Evolutionary conservation across 306 rosid species (phyloP).

Genomic region (Glycine soja): DNA sequence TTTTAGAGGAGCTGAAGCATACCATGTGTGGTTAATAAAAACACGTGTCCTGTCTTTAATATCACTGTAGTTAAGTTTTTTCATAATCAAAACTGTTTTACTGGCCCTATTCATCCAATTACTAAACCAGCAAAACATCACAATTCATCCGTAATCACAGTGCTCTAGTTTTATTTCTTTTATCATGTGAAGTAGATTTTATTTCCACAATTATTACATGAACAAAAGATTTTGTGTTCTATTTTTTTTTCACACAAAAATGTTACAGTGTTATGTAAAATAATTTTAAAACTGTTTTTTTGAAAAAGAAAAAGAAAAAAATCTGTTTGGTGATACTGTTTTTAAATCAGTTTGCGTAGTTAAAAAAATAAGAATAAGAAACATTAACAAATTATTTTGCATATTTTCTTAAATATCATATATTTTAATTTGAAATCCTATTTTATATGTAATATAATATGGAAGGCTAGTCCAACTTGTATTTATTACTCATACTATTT

Average conservation of each 20-base stretch:
- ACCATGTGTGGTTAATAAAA: not conserved
- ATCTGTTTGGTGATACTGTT: too few relatives aligned
- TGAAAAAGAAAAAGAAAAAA: too few relatives aligned
- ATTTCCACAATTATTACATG: not conserved
- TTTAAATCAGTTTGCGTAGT: too few relatives aligned
- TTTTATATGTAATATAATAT: too few relatives aligned
- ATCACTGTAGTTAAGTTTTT: not conserved
- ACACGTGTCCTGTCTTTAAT: not conserved
- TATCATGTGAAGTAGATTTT: not conserved
- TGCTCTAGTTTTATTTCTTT: not conserved
- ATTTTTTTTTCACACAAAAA: too few relatives aligned
- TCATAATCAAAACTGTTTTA: not conserved
- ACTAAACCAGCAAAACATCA: not conserved
- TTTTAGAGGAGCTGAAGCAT: conserved; percentile 3
- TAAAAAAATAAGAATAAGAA: too few relatives aligned
- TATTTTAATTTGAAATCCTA: too few relatives aligned
- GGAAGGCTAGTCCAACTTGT: conserved; percentile 24
- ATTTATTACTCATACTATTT: conserved; percentile 40
- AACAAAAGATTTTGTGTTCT: not conserved
- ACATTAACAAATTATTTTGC: too few relatives aligned
- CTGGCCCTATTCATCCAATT: not conserved
- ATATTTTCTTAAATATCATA: too few relatives aligned
- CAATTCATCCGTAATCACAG: not conserved
- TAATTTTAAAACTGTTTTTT: too few relatives aligned
- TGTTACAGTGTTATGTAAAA: too few relatives aligned